These are phyloP conservation scores for Diplodia scrobiculata DNA, from an alignment of 2,329 filamentous ascomycete species.

Conservation along the genomic window DNA sequence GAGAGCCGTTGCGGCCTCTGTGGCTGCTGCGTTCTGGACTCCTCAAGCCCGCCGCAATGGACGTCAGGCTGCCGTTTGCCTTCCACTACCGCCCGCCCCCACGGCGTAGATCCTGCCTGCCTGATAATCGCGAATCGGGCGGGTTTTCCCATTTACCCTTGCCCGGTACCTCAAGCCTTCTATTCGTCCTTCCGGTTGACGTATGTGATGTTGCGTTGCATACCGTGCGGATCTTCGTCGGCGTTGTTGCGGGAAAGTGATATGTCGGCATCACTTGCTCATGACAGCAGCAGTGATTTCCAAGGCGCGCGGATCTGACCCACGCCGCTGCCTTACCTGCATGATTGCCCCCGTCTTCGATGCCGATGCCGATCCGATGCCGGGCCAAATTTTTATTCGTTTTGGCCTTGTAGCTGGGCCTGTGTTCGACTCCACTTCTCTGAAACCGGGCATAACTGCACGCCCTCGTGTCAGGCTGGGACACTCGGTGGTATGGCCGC, in stretches of 20 bases:
- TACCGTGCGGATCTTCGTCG: neutral
- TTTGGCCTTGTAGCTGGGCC: neutral
- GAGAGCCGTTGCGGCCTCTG: neutral
- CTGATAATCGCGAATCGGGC: neutral
- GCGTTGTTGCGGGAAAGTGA: slow-evolving; percentile 5
- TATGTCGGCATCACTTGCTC: neutral
- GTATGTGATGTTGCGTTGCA: neutral
- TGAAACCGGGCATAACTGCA: slow-evolving; percentile 17
- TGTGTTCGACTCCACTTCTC: slow-evolving; percentile 8
- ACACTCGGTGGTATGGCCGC: neutral
- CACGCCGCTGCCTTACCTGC: neutral
- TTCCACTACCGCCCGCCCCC: neutral
- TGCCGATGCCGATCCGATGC: neutral
- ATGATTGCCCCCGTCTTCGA: neutral
- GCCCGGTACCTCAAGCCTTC: neutral
- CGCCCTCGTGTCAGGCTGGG: neutral
- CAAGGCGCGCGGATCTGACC: neutral
- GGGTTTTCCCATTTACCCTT: neutral
- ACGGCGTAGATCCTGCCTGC: neutral
- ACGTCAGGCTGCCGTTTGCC: neutral
- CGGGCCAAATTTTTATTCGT: neutral
- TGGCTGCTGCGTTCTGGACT: slow-evolving; percentile 7
- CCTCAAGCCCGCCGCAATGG: neutral
- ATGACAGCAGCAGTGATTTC: neutral
- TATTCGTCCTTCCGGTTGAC: neutral